Conservation (phyloP, 2,329 filamentous ascomycete species). For the Sporothrix dimorphospora region DNA sequence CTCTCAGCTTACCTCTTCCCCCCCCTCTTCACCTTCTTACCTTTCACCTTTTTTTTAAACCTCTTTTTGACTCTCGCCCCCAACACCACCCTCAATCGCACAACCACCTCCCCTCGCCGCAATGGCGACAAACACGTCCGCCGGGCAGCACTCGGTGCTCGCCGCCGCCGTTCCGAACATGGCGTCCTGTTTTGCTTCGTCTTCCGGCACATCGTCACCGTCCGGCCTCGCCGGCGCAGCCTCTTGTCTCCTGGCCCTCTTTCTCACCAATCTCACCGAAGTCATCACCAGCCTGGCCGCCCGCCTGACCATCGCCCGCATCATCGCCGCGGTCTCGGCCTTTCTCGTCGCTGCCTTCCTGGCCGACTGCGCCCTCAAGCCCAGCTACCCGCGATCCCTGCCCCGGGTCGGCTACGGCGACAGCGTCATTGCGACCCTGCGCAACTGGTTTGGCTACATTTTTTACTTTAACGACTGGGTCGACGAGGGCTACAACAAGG, state of each 20-base stretch:
- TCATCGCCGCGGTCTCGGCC: slow-evolving; percentile 38
- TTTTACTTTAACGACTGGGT: slow-evolving; percentile 47
- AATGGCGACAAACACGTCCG: slow-evolving; percentile 7
- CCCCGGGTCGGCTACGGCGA: slow-evolving; percentile 47
- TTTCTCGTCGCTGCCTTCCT: slow-evolving; percentile 46
- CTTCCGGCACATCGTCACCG: not conserved
- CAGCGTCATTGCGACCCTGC: slow-evolving; percentile 43
- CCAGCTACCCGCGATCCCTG: slow-evolving; percentile 46
- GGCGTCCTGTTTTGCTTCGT: not conserved
- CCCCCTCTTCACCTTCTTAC: not conserved
- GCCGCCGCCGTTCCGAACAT: not conserved
- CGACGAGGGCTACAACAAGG: slow-evolving; percentile 49
- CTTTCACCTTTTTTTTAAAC: not conserved
- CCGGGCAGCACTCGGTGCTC: not conserved
- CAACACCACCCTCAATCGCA: not conserved
- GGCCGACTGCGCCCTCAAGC: slow-evolving; percentile 46
- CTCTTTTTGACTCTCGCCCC: not conserved
- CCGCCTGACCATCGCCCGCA: slow-evolving; percentile 39
- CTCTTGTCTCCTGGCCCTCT: not conserved
- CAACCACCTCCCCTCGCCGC: not conserved
- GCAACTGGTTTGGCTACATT: slow-evolving; percentile 47
- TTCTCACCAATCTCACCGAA: not conserved
- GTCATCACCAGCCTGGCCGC: not conserved
- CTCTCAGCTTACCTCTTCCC: not conserved
- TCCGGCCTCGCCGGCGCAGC: not conserved